Conservation (phyloP, 352 stramenopile species). For the Pythium volutum region DNA sequence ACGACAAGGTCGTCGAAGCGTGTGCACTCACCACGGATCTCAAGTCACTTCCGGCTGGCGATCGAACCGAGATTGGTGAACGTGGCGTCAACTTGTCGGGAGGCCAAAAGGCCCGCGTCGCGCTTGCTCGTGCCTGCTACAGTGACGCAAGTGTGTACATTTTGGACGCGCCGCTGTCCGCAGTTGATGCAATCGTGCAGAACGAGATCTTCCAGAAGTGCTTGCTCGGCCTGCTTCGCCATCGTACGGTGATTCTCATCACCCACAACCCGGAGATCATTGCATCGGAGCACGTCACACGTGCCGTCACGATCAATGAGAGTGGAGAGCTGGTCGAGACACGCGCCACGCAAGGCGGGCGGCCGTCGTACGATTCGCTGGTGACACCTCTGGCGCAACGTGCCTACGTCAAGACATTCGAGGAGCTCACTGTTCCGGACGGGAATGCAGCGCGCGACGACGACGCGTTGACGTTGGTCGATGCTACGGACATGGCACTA, state of each 20-base stretch:
- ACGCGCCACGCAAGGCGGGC: too few species aligned
- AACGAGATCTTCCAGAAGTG: conserved; percentile 68
- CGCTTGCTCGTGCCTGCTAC: conserved; percentile 54
- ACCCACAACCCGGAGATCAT: conserved; percentile 18
- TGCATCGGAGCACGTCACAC: neutral
- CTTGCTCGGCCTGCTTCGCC: conserved; percentile 8
- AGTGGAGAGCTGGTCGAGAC: neutral
- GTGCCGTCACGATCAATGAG: too few species aligned
- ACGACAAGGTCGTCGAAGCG: conserved; percentile 40
- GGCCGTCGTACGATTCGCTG: too few species aligned
- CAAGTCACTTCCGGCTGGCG: conserved; percentile 50
- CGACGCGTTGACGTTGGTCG: neutral
- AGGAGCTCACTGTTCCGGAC: neutral
- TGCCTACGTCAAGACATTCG: too few species aligned
- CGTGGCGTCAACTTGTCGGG: conserved; percentile 51
- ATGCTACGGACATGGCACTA: too few species aligned
- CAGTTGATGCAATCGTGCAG: conserved; percentile 91
- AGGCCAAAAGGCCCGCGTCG: conserved; percentile 51
- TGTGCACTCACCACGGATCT: conserved; percentile 48
- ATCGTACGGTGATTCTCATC: conserved; percentile 15
- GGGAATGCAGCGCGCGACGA: neutral
- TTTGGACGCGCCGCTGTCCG: conserved; percentile 86
- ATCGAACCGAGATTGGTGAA: conserved; percentile 55
- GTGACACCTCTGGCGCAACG: too few species aligned
- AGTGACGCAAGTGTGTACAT: conserved; percentile 57